These are phyloP conservation scores for Paralagenidium karlingii DNA, from an alignment of 352 stramenopile species.

Conservation along the genomic window DNA sequence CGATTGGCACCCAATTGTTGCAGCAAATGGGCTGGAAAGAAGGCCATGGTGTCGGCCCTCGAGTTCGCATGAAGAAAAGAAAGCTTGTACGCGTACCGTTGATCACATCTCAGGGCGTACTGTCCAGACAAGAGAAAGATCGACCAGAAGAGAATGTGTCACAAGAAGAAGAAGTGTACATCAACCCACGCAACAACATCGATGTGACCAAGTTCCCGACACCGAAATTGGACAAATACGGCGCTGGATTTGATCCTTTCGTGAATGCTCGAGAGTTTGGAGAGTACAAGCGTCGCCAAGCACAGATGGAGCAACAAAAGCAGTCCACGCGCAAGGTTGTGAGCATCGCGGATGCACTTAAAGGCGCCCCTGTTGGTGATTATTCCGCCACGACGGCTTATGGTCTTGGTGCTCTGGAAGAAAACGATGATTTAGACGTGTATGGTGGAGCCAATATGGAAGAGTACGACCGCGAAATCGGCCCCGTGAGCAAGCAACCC, in stretches of 20 bases:
- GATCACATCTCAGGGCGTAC: background rate
- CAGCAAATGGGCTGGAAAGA: conserved; percentile 86
- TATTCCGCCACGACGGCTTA: conserved; percentile 30
- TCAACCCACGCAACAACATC: conserved; percentile 43
- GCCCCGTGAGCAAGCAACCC: conserved; percentile 8
- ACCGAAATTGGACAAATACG: conserved; percentile 65
- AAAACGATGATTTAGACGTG: conserved; percentile 77
- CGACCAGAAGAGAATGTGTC: conserved; percentile 6
- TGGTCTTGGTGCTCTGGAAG: conserved; percentile 63
- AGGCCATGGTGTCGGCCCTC: conserved; percentile 77
- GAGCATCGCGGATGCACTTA: conserved; percentile 64
- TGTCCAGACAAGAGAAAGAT: background rate
- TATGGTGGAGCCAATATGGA: conserved; percentile 51
- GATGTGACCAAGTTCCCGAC: conserved; percentile 38
- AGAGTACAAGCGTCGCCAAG: conserved; percentile 35
- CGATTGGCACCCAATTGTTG: conserved; percentile 74
- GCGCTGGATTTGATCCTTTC: conserved; percentile 69
- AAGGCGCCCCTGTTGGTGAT: conserved; percentile 15
- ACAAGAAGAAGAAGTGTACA: conserved; percentile 25
- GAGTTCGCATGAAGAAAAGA: conserved; percentile 17
- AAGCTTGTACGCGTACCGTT: too few relatives aligned
- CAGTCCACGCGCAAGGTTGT: conserved; percentile 29
- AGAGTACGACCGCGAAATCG: conserved; percentile 58
- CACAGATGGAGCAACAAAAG: conserved; percentile 15
- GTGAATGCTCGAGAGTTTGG: conserved; percentile 58